phyloP scores from a whole-genome alignment of 352 stramenopile species.

The Globisporangium splendens region DNA sequence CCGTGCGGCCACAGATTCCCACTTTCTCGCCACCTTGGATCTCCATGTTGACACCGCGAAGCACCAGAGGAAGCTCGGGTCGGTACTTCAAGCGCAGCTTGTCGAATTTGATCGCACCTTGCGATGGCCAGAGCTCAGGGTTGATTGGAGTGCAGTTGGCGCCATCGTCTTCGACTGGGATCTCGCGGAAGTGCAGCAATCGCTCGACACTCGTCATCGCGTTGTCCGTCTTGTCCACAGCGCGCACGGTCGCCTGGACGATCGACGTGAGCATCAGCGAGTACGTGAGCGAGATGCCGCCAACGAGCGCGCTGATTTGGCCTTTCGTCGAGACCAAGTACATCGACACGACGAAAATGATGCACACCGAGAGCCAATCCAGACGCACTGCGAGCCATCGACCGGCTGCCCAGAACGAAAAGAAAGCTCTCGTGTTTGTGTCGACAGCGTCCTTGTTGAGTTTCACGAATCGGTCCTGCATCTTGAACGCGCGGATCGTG shows the following conservation, averaged over 20 bases:
- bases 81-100: conserved; percentile 1
- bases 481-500: conserved; percentile 82
- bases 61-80: no score
- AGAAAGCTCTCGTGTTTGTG: conserved; percentile 21
- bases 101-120: no score
- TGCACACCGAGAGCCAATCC: conserved; percentile 55
- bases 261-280: conserved; percentile 81
- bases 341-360: conserved; percentile 80
- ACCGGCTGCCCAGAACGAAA: conserved; percentile 19
- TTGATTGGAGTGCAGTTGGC: no score
- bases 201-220: neutral
- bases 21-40: no score
- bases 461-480: conserved; percentile 24
- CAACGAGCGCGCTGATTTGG: conserved; percentile 41
- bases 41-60: no score
- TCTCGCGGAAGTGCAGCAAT: no score
- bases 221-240: neutral
- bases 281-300: conserved; percentile 88
- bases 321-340: conserved; percentile 55
- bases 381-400: conserved; percentile 94
- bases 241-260: conserved; percentile 74
- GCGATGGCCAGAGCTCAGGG: no score
- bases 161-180: no score
- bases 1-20: no score
- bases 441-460: conserved; percentile 26